These are phyloP conservation scores for Plasmodium chabaudi DNA, from an alignment of 169 alveolate genomes.

Conservation along the genomic window DNA sequence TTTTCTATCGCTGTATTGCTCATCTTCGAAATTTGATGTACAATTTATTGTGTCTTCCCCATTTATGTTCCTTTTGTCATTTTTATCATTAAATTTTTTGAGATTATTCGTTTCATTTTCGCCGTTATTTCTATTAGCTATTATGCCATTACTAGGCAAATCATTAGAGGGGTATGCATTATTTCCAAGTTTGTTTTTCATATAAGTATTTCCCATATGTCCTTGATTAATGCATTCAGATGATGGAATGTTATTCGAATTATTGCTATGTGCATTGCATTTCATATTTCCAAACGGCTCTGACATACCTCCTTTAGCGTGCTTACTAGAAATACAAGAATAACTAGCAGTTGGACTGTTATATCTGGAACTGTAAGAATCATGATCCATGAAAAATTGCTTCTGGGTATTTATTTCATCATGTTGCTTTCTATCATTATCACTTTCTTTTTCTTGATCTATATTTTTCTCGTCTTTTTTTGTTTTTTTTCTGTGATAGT, in stretches of 20 bases:
- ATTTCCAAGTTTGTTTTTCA: neutral
- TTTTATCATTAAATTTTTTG: neutral
- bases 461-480: neutral
- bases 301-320: neutral
- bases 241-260: neutral
- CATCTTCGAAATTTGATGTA: neutral
- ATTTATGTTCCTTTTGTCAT: neutral
- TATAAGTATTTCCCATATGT: neutral
- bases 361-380: slow-evolving; percentile 20
- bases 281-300: slow-evolving; percentile 5
- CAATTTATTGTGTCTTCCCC: neutral
- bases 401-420: no score
- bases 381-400: neutral
- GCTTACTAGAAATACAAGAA: slow-evolving; percentile 31
- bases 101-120: neutral
- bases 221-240: neutral
- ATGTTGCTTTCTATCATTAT: no score
- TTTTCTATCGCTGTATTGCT: neutral
- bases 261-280: neutral
- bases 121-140: neutral
- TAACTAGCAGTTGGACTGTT: slow-evolving; percentile 14
- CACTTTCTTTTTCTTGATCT: neutral
- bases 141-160: neutral
- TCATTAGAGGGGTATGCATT: neutral
- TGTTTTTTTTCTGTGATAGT: neutral